phyloP scores from a whole-genome alignment of 768 basidiomycete species.

The Mycena rosella region DNA sequence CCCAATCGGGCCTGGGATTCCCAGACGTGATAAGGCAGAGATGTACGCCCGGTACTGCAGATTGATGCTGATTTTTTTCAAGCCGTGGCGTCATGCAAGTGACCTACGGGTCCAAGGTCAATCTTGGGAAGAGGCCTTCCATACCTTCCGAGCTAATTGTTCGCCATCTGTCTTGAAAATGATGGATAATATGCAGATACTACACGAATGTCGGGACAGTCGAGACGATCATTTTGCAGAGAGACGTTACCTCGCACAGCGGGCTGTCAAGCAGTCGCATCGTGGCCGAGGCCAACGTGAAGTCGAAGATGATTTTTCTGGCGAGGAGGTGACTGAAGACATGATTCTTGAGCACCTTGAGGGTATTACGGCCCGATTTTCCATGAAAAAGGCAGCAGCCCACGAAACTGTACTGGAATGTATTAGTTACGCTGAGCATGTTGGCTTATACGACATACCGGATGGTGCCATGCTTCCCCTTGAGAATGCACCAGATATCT shows the following conservation, averaged over 20 bases:
- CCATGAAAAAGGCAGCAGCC: slow-evolving; percentile 9
- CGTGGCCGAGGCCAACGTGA: background rate
- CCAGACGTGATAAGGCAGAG: slow-evolving; percentile 43
- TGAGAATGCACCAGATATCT: background rate
- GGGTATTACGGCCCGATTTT: slow-evolving; percentile 6
- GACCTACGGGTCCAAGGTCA: slow-evolving; percentile 41
- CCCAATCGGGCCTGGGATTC: slow-evolving; percentile 50
- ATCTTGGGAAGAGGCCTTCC: slow-evolving; percentile 49
- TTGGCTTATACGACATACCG: background rate
- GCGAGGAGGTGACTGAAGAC: slow-evolving; percentile 23
- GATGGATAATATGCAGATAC: slow-evolving; percentile 56
- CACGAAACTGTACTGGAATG: slow-evolving; percentile 11
- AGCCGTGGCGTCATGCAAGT: slow-evolving; percentile 50
- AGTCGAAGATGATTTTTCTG: slow-evolving; percentile 17
- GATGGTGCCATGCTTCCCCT: no score
- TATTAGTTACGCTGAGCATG: background rate
- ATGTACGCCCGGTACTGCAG: slow-evolving; percentile 42
- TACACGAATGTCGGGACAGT: slow-evolving; percentile 44
- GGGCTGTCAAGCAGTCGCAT: slow-evolving; percentile 1
- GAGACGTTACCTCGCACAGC: slow-evolving; percentile 8
- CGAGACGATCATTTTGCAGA: slow-evolving; percentile 25
- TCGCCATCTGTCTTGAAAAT: slow-evolving; percentile 18
- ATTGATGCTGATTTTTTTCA: slow-evolving; percentile 58
- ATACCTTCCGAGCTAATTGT: slow-evolving; percentile 26
- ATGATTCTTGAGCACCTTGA: slow-evolving; percentile 38